Conservation (phyloP, 140 eudicot species). For the Senecio squalidus region DNA sequence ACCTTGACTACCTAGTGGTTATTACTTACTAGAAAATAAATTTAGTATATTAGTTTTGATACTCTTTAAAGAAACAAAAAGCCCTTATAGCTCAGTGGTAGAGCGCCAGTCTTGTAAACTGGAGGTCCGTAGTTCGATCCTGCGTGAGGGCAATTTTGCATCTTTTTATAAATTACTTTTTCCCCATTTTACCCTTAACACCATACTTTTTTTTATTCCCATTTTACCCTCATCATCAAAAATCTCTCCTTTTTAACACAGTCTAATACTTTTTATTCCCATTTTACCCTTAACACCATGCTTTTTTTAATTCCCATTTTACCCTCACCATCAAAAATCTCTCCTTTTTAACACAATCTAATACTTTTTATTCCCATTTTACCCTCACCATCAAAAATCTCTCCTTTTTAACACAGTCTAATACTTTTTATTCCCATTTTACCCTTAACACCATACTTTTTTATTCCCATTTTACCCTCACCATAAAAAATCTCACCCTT, state of each 20-base stretch:
- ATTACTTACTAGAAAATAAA: too few species aligned
- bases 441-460: neutral
- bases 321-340: neutral
- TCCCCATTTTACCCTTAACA: neutral
- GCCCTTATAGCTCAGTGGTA: slow-evolving; percentile 83
- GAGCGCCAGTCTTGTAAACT: slow-evolving; percentile 85
- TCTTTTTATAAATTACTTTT: neutral
- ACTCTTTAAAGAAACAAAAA: too few species aligned
- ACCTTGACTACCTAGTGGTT: too few species aligned
- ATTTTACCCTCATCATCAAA: neutral
- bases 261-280: neutral
- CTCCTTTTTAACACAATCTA: too few species aligned
- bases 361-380: neutral
- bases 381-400: neutral
- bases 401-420: too few species aligned
- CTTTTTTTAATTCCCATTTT: neutral
- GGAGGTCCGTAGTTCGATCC: slow-evolving; percentile 82
- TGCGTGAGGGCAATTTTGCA: slow-evolving; percentile 62
- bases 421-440: neutral
- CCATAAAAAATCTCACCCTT: neutral
- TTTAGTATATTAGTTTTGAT: too few species aligned
- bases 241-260: too few species aligned
- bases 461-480: neutral
- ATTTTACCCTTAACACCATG: neutral
- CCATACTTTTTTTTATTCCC: neutral